These are phyloP conservation scores for Bullera alba DNA, from an alignment of 768 basidiomycete species.

Conservation along the genomic window DNA sequence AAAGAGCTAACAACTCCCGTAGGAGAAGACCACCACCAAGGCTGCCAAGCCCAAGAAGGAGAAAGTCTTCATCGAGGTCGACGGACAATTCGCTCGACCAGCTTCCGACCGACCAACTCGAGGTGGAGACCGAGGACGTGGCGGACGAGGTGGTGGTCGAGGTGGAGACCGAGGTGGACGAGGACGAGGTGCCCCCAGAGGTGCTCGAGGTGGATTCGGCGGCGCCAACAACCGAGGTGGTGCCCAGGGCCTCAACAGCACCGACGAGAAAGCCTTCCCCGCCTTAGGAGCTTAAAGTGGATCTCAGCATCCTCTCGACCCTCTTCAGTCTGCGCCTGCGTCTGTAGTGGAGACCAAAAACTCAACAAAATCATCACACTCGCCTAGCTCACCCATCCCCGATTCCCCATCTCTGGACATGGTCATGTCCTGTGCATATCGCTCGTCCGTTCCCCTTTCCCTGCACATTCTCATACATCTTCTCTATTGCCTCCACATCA, in stretches of 20 bases:
- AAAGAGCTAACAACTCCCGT: neutral
- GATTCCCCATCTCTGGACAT: no score
- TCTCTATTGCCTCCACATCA: no score
- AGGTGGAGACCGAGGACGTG: constrained; percentile 54
- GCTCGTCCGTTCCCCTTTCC: no score
- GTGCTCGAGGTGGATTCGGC: constrained; percentile 49
- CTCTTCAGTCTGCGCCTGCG: no score
- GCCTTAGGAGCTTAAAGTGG: constrained; percentile 56
- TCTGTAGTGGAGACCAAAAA: no score
- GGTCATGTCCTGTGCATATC: no score
- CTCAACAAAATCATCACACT: no score
- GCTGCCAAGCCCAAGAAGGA: constrained; percentile 47
- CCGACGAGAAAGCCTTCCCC: constrained; percentile 82
- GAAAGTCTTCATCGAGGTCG: constrained; percentile 87
- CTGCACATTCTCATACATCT: no score
- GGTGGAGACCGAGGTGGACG: constrained; percentile 50
- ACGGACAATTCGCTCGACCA: constrained; percentile 78
- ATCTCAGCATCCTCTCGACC: no score
- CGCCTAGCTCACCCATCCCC: no score
- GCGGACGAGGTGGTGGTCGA: constrained; percentile 27
- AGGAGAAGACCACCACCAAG: constrained; percentile 40
- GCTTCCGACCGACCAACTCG: constrained; percentile 37
- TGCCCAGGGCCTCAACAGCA: constrained; percentile 57
- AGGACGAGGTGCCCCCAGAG: constrained; percentile 50
- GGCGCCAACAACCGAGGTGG: constrained; percentile 47